Evolutionary conservation across 495 filamentous ascomycete genomes (phyloP).

Genomic region (Hypoxylon lienhwacheense): DNA sequence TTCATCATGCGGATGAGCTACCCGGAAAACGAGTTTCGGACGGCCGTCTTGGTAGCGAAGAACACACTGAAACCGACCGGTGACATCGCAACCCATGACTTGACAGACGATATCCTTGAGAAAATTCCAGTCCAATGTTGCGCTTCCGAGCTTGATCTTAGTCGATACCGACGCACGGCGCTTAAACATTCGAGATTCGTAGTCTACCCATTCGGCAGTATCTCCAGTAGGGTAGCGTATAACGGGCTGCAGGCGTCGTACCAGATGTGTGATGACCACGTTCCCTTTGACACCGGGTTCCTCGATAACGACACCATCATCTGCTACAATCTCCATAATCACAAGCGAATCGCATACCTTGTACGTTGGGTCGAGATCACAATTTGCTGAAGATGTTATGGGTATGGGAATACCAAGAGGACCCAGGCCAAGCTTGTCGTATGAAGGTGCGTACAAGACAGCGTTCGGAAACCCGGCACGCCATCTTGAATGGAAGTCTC

Average conservation of each 20-base stretch:
- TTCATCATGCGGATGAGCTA: neutral
- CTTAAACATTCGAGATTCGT: conserved; percentile 4
- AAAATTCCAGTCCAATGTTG: neutral
- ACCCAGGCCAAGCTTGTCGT: conserved; percentile 4
- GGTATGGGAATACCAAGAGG: conserved; percentile 1
- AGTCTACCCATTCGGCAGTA: conserved; percentile 10
- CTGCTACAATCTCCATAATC: conserved; percentile 9
- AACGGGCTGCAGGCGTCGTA: conserved; percentile 10
- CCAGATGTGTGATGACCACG: conserved; percentile 6
- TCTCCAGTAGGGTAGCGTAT: conserved; percentile 12
- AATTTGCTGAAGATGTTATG: neutral
- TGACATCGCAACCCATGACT: neutral
- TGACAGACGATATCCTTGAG: neutral
- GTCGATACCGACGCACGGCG: neutral
- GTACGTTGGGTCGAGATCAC: conserved; percentile 5
- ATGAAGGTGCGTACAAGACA: neutral
- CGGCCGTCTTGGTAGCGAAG: neutral
- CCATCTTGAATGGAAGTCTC: neutral
- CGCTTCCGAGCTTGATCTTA: conserved; percentile 1
- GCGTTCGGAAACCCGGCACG: conserved; percentile 6
- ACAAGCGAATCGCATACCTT: neutral
- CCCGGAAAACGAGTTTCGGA: conserved; percentile 4
- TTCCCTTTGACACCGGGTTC: conserved; percentile 6
- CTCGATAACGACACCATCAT: conserved; percentile 5
- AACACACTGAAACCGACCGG: conserved; percentile 4